Conservation (phyloP, 352 stramenopile species). For the Globisporangium cystogenes region DNA sequence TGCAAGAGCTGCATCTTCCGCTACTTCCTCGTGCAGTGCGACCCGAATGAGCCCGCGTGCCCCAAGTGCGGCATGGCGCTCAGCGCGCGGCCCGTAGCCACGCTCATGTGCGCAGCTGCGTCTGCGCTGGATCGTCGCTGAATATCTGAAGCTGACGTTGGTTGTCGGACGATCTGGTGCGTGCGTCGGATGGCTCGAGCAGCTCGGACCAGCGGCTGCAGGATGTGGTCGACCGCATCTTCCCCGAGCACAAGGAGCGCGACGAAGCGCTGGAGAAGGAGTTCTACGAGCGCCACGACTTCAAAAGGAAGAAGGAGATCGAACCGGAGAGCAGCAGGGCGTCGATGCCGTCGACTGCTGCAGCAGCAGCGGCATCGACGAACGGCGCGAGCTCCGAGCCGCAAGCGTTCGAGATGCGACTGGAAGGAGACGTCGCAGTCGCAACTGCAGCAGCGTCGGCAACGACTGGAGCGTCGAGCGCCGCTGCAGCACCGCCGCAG, state of each 20-base stretch:
- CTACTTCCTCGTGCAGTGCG: constrained; percentile 62
- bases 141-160: not conserved
- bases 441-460: not conserved
- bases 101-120: constrained; percentile 43
- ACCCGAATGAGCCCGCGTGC: constrained; percentile 34
- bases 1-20: constrained; percentile 86
- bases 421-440: not conserved
- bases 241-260: constrained; percentile 50
- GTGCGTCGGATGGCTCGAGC: not conserved
- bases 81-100: constrained; percentile 47
- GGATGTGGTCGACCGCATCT: constrained; percentile 70
- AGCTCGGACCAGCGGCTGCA: constrained; percentile 74
- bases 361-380: not conserved
- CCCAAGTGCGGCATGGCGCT: constrained; percentile 55
- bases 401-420: not conserved
- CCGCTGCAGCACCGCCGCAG: not conserved
- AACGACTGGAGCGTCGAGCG: not conserved
- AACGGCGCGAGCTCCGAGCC: not conserved
- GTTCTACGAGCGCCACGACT: constrained; percentile 61
- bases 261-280: constrained; percentile 40
- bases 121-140: not conserved
- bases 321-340: not conserved
- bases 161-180: not conserved
- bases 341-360: not conserved
- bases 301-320: constrained; percentile 28